phyloP scores from a whole-genome alignment of 169 alveolate species.

The Cryptosporidium ryanae region DNA sequence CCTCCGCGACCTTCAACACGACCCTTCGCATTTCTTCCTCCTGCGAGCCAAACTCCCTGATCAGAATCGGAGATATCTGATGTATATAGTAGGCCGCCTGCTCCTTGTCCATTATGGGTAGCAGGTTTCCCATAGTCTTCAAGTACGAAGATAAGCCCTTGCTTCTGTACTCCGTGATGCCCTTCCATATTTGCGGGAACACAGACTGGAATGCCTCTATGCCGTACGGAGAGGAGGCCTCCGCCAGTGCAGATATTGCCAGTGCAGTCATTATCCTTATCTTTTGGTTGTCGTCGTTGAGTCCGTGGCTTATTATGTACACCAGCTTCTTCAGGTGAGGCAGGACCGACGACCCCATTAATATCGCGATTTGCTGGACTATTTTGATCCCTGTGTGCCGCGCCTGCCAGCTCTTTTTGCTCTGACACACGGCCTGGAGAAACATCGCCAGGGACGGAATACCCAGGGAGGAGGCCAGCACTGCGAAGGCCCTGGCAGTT shows the following conservation, averaged over 20 bases:
- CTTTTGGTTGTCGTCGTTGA: conserved; percentile 94
- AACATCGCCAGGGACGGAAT: conserved; percentile 96
- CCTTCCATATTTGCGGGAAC: conserved; percentile 97
- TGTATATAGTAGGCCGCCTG: conserved; percentile 97
- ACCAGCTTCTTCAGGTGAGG: conserved; percentile 98
- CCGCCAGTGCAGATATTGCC: conserved; percentile 99
- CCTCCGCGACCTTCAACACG: conserved; percentile 95
- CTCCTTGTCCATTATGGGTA: conserved; percentile 99
- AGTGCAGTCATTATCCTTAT: conserved; percentile 98
- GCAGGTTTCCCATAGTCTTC: conserved; percentile 97
- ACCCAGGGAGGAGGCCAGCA: conserved; percentile 99
- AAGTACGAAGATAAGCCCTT: conserved; percentile 97
- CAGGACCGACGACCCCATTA: conserved; percentile 98
- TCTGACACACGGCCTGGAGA: conserved; percentile 97
- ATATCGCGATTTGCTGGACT: conserved; percentile 96
- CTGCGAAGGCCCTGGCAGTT: conserved; percentile 99
- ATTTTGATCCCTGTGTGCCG: conserved; percentile 99
- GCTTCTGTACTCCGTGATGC: conserved; percentile 97
- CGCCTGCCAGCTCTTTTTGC: conserved; percentile 98
- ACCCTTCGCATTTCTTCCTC: conserved; percentile 99
- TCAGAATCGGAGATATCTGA: conserved; percentile 95
- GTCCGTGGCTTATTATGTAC: conserved; percentile 96
- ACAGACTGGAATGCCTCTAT: conserved; percentile 99
- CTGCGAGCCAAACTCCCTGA: conserved; percentile 96
- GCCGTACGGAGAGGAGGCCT: conserved; percentile 99